These are phyloP conservation scores for Aphanomyces cochlioides DNA, from an alignment of 352 stramenopile genomes.

Conservation along the genomic window DNA sequence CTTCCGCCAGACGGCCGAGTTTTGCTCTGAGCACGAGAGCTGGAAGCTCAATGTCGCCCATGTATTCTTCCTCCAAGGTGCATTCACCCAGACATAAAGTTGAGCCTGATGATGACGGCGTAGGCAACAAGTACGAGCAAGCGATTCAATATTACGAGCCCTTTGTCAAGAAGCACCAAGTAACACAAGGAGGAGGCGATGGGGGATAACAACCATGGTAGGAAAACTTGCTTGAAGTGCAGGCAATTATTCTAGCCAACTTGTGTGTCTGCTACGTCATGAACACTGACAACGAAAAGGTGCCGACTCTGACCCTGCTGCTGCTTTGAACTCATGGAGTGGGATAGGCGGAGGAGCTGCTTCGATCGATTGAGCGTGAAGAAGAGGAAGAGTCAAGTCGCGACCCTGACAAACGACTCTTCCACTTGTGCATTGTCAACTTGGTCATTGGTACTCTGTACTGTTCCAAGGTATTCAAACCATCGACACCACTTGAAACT, in stretches of 20 bases:
- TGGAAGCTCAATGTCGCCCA: conserved; percentile 97
- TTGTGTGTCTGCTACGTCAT: conserved; percentile 97
- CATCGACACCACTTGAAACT: background rate
- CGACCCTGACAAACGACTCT: conserved; percentile 86
- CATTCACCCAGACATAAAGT: background rate
- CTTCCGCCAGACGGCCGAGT: conserved; percentile 92
- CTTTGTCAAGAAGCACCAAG: conserved; percentile 90
- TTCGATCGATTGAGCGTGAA: conserved; percentile 93
- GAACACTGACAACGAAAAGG: conserved; percentile 94
- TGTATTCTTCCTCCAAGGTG: conserved; percentile 91
- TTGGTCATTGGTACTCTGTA: conserved; percentile 97
- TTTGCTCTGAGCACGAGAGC: conserved; percentile 92
- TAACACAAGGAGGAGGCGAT: background rate
- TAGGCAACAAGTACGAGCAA: conserved; percentile 82
- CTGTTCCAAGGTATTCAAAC: conserved; percentile 85
- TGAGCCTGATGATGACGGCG: too few relatives aligned
- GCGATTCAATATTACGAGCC: conserved; percentile 93
- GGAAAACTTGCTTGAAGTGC: conserved; percentile 90
- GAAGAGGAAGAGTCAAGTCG: conserved; percentile 87
- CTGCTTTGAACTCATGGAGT: background rate
- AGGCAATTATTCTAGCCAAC: conserved; percentile 96
- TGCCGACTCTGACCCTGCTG: background rate
- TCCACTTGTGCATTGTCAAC: conserved; percentile 97
- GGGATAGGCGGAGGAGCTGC: conserved; percentile 87
- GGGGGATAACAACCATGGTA: conserved; percentile 4